Evolutionary conservation across 805 yeast genomes (phyloP).

Genomic region (Blastobotrys peoriensis): DNA sequence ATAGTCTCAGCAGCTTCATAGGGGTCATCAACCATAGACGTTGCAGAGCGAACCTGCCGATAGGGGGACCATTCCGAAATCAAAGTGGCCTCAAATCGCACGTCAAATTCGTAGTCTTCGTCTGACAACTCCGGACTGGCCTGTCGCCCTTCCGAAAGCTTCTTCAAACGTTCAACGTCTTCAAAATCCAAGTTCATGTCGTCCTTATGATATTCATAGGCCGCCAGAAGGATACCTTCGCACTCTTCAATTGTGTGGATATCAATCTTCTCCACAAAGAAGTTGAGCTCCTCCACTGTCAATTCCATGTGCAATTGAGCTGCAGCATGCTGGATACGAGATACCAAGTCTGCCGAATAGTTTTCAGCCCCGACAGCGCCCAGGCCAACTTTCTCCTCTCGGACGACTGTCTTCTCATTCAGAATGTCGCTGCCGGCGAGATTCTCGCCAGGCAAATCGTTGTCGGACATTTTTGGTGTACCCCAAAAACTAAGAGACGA

Average conservation of each 20-base stretch:
- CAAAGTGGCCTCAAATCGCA: conserved; percentile 37
- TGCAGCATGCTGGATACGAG: too few species aligned
- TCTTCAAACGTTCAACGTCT: conserved; percentile 32
- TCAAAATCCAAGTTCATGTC: conserved; percentile 41
- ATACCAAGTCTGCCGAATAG: too few species aligned
- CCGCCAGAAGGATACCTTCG: conserved; percentile 32
- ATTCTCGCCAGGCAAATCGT: too few species aligned
- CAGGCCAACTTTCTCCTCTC: too few species aligned
- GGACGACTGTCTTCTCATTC: too few species aligned
- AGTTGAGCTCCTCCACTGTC: too few species aligned
- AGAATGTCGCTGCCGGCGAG: too few species aligned
- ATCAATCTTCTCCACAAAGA: not conserved
- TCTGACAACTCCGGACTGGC: not conserved
- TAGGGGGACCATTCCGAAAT: conserved; percentile 43
- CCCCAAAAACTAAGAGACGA: too few species aligned
- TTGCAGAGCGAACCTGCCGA: conserved; percentile 61
- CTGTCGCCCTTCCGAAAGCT: conserved; percentile 16
- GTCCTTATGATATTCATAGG: conserved; percentile 34
- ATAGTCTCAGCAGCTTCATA: conserved; percentile 42
- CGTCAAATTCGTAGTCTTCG: conserved; percentile 21
- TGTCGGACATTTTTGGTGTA: too few species aligned
- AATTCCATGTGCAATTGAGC: too few species aligned
- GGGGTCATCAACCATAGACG: conserved; percentile 45
- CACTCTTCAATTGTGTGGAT: conserved; percentile 33
- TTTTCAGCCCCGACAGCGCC: too few species aligned